Percentiles rank a stretch among this genome's conserved stretches.
These are phyloP conservation scores for Microsporum ferrugineum DNA, from an alignment of 2,329 filamentous ascomycete species.

Conservation along the genomic window DNA sequence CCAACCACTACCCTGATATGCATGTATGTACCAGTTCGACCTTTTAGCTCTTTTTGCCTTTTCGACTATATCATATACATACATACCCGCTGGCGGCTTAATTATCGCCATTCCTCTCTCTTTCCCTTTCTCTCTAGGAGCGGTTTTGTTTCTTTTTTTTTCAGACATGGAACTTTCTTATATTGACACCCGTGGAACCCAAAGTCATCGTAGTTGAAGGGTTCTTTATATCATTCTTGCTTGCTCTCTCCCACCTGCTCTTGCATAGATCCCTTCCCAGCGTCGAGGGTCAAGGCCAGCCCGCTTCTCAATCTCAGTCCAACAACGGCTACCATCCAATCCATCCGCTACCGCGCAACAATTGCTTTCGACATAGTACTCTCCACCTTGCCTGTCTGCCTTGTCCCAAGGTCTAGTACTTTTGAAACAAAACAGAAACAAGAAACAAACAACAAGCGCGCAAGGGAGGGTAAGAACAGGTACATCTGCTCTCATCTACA, in stretches of 20 bases:
- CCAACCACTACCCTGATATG: neutral
- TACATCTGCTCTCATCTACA: neutral
- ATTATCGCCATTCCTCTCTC: neutral
- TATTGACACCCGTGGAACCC: neutral
- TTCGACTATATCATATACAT: neutral
- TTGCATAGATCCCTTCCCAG: neutral
- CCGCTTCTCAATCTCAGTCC: neutral
- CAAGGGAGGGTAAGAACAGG: neutral
- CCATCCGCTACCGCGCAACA: neutral
- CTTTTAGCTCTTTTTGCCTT: neutral
- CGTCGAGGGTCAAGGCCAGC: neutral
- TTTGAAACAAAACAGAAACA: neutral
- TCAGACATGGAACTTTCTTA: neutral
- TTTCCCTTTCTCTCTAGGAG: neutral
- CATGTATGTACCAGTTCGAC: neutral
- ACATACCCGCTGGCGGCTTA: conserved; percentile 3
- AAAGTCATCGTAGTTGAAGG: neutral
- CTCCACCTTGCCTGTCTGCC: neutral
- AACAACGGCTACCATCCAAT: neutral
- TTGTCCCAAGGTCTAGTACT: neutral
- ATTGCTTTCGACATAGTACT: neutral
- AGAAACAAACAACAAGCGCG: neutral
- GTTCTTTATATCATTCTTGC: neutral
- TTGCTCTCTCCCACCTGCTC: neutral
- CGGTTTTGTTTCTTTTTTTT: neutral